phyloP scores from a whole-genome alignment of 768 basidiomycete species.

The Suillus subaureus region DNA sequence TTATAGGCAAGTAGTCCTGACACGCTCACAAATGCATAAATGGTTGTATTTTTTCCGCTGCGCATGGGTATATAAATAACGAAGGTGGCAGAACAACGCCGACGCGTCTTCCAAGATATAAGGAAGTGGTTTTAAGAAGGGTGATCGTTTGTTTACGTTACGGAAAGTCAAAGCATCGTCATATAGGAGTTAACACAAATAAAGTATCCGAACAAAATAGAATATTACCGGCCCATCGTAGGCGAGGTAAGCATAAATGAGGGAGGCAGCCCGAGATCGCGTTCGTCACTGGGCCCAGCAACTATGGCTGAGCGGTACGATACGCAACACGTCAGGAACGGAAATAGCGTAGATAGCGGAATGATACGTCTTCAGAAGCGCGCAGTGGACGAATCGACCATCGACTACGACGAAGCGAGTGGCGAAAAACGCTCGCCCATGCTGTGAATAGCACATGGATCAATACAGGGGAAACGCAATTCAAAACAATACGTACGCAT shows the following conservation, averaged over 20 bases:
- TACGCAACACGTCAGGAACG: constrained; percentile 62
- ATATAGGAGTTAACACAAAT: constrained; percentile 8
- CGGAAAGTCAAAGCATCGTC: constrained; percentile 1
- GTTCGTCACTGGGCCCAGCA: constrained; percentile 62
- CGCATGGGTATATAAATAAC: not conserved
- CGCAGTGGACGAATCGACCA: constrained; percentile 39
- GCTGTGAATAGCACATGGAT: constrained; percentile 21
- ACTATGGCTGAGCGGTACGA: constrained; percentile 55
- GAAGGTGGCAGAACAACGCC: constrained; percentile 7
- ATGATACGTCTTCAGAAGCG: constrained; percentile 32
- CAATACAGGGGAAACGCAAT: not conserved
- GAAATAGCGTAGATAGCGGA: constrained; percentile 34
- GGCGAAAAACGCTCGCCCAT: constrained; percentile 36
- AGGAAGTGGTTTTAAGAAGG: not conserved
- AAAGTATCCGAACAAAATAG: constrained; percentile 1
- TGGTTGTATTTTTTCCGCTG: not conserved
- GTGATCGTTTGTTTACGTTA: constrained; percentile 2
- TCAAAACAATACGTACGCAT: constrained; percentile 28
- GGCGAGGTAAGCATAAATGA: constrained; percentile 11
- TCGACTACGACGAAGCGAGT: constrained; percentile 44
- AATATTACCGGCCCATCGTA: not conserved
- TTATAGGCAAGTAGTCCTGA: not conserved
- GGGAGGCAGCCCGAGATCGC: constrained; percentile 53
- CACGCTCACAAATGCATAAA: not conserved
- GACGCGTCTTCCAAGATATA: not conserved